Conservation (phyloP, 164 flowering plant species). For the Annona squamosa region DNA sequence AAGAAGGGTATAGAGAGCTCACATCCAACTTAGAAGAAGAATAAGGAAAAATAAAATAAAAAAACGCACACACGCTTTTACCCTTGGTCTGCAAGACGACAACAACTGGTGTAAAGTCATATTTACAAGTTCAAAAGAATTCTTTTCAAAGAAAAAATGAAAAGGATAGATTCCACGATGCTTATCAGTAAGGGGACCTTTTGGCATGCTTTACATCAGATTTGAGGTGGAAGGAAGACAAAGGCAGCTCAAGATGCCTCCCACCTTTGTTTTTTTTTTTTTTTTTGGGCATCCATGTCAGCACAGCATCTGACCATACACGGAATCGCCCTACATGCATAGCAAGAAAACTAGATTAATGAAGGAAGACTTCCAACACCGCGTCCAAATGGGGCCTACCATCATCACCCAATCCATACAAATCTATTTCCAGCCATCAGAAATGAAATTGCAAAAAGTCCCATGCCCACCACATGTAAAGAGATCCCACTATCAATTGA, state of each 20-base stretch:
- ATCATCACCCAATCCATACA: background rate
- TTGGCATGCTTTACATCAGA: background rate
- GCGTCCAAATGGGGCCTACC: background rate
- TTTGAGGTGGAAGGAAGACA: constrained; percentile 2
- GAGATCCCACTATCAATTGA: background rate
- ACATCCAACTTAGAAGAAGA: background rate
- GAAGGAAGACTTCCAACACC: background rate
- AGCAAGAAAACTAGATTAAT: background rate
- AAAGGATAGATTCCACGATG: background rate
- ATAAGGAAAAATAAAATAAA: no score
- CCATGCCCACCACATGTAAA: background rate
- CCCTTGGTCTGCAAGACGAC: background rate
- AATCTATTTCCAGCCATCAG: background rate
- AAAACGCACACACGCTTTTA: background rate
- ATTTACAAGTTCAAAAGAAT: no score
- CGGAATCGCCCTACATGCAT: background rate
- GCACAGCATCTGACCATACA: background rate
- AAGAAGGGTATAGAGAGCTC: background rate
- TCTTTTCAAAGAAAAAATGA: background rate
- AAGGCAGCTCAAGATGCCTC: constrained; percentile 2
- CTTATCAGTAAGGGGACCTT: background rate
- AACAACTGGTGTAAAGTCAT: background rate
- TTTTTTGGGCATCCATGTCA: background rate
- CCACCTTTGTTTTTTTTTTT: background rate
- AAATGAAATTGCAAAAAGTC: background rate